Base-by-base conservation (phyloP, 352 stramenopile genomes). In the Plasmopara muralis region DNA sequence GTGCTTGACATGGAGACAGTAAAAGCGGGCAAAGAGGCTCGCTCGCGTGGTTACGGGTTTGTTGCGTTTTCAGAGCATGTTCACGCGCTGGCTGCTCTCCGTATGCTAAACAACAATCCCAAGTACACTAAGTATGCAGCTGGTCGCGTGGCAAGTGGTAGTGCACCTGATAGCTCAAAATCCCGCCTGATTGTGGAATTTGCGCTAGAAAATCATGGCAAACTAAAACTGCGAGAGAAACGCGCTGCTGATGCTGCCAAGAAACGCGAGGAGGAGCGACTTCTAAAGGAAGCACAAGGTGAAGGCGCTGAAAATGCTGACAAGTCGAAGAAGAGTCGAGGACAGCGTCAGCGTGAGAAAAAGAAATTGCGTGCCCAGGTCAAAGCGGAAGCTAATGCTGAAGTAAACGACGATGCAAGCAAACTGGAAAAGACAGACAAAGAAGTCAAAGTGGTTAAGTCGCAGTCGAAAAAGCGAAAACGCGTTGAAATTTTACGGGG, bases 101-200 rank as follows among this genome's bases (percentile, higher is more conserved):
- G 96, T 18, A 70, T 95, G 48, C 64, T 99, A 34, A 99, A 99
- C 71, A 98, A 99, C 72, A 99, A 99, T 71, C 86, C 95, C 0
- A 66, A 77, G 41, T 98, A 96, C 64, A 81, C 72, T 35, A 61
- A 66, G 29, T 67, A 77, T 30, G 81, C 84, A 6, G 79, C 79
- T 2, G 83, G 85, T 3, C 70, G 70, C 34, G 44, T 51, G 10
- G 54, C 68, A 37, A 66, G 57, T 55, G 57, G 66, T 30, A 63
- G 65, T 10, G 57, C 67, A 16, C 47, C 62, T 16, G 72, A 84
- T 35, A 74, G 64, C 57, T 72, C 77, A 15, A 87, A 88, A 43
- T 84, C 84, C 18, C 78, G 86, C 1, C 69, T 95, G 5, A 94
- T 95, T 35, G 81, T 95, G 45, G 84, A 95, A 68, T 95, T 95